These are phyloP conservation scores for Alternaria arbusti DNA, from an alignment of 2,329 filamentous ascomycete species.

Conservation along the genomic window DNA sequence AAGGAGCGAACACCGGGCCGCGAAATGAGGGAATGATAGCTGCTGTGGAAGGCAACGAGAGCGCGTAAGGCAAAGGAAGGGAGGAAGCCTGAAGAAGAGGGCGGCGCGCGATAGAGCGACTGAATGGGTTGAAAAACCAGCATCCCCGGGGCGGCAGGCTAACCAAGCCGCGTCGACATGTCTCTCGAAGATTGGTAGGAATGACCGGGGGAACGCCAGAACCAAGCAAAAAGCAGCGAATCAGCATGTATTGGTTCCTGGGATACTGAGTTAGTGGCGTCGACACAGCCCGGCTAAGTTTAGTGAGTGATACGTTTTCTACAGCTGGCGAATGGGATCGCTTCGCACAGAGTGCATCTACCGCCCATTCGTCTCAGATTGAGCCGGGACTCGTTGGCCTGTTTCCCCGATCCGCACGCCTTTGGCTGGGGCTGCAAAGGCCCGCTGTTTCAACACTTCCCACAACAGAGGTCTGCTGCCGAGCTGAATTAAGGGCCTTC, in stretches of 20 bases:
- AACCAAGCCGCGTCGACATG: constrained; percentile 31
- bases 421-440: constrained; percentile 14
- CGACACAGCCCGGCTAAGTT: constrained; percentile 16
- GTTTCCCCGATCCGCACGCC: constrained; percentile 18
- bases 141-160: constrained; percentile 18
- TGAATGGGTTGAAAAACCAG: constrained; percentile 29
- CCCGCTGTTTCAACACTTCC: constrained; percentile 31
- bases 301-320: constrained; percentile 27
- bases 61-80: constrained; percentile 35
- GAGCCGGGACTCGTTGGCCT: constrained; percentile 19
- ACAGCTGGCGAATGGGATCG: constrained; percentile 19
- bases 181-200: constrained; percentile 36
- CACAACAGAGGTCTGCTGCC: constrained; percentile 12
- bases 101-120: constrained; percentile 18
- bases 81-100: constrained; percentile 34
- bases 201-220: constrained; percentile 27
- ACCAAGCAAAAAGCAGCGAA: constrained; percentile 27
- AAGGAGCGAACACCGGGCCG: constrained; percentile 50
- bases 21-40: constrained; percentile 35
- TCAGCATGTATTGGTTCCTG: constrained; percentile 15
- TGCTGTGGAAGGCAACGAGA: constrained; percentile 31
- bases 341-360: constrained; percentile 9
- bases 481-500: constrained; percentile 15
- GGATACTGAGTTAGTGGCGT: constrained; percentile 7
- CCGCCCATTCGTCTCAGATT: constrained; percentile 38